Conservation (phyloP, 345 rosid species). For the Cardiospermum halicacabum region DNA sequence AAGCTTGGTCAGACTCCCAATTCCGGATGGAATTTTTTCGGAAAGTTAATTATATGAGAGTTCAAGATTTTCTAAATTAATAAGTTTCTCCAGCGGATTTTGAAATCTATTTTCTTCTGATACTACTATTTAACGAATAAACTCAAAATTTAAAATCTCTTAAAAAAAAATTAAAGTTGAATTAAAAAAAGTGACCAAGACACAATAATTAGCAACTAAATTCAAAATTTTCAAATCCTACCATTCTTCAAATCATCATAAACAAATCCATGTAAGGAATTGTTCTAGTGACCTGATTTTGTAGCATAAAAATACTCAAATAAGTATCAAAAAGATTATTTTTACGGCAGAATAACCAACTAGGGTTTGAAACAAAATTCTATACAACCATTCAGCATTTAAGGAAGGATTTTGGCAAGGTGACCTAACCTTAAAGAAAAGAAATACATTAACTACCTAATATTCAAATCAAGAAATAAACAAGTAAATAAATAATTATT, state of each 20-base stretch:
- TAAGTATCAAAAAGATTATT: too few species aligned
- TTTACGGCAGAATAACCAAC: too few species aligned
- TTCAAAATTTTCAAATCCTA: conserved; percentile 41
- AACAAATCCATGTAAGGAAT: conserved; percentile 43
- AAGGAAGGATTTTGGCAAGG: too few species aligned
- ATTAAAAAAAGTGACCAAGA: conserved; percentile 58
- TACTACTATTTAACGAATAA: conserved; percentile 63
- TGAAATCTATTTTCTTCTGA: conserved; percentile 67
- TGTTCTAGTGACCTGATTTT: too few species aligned
- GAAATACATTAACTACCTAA: too few species aligned
- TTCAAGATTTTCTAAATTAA: conserved; percentile 55
- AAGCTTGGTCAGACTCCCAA: conserved; percentile 41
- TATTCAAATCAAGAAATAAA: too few species aligned
- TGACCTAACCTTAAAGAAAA: too few species aligned
- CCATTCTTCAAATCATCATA: conserved; percentile 38
- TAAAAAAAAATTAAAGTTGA: conserved; percentile 44
- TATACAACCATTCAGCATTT: too few species aligned
- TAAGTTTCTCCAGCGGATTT: conserved; percentile 49
- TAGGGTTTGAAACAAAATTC: too few species aligned
- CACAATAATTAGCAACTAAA: conserved; percentile 59
- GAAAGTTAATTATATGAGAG: conserved; percentile 51
- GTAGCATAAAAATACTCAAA: too few species aligned
- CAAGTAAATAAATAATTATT: too few species aligned
- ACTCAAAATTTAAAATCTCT: conserved; percentile 52
- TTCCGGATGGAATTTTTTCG: conserved; percentile 58